A percentile compares a stretch with the other conserved stretches of the same genome.
Conservation (phyloP, 2,329 filamentous ascomycete species). For the Trichophyton equinum region DNA sequence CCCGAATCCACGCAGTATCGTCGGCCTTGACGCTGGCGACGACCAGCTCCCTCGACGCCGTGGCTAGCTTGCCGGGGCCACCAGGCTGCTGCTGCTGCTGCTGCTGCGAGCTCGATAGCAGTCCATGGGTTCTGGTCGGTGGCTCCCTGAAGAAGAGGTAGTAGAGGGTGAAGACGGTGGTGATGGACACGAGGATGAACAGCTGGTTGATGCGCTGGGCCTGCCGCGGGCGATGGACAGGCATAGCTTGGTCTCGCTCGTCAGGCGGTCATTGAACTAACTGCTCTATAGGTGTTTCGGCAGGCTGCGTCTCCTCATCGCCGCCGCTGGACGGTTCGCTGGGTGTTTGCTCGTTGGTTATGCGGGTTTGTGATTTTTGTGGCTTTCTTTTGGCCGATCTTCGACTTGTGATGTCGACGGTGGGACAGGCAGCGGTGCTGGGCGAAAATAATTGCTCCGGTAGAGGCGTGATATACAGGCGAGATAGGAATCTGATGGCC, state of each 20-base stretch:
- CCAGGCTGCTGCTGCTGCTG: background rate
- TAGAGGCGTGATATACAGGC: too few species aligned
- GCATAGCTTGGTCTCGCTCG: background rate
- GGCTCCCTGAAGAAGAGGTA: background rate
- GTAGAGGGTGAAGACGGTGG: constrained; percentile 1
- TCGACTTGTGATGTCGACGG: background rate
- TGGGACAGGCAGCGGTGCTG: background rate
- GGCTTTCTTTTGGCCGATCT: background rate
- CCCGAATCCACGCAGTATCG: constrained; percentile 29
- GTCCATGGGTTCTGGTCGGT: background rate
- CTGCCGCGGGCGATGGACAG: background rate
- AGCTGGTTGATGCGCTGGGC: constrained; percentile 3
- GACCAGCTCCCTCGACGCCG: constrained; percentile 18
- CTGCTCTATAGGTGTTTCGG: background rate
- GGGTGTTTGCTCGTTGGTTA: background rate
- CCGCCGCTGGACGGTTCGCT: background rate
- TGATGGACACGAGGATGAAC: constrained; percentile 3
- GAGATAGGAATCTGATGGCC: too few species aligned
- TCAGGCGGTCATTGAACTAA: background rate
- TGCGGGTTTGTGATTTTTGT: background rate
- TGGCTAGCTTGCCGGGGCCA: background rate
- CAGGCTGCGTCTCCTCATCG: background rate
- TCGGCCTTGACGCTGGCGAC: constrained; percentile 30
- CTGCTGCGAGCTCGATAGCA: background rate
- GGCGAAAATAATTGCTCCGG: too few species aligned